phyloP scores from a whole-genome alignment of 345 rosid species.

The Anacardium occidentale region DNA sequence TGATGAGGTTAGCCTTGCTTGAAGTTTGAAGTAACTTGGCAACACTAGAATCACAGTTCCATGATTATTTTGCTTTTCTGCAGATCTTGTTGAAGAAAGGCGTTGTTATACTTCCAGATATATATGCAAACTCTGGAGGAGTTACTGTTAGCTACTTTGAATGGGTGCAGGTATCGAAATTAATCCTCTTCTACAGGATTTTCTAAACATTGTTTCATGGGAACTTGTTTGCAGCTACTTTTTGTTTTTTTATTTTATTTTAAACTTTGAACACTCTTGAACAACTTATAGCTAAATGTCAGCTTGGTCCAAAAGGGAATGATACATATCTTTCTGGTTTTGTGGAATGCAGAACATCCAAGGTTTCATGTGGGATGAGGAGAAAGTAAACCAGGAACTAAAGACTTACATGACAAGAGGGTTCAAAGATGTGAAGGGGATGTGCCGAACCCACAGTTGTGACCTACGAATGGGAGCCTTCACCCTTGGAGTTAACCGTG shows the following conservation, averaged over 20 bases:
- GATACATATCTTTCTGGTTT: not conserved
- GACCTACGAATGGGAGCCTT: slow-evolving; percentile 99
- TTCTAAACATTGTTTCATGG: not conserved
- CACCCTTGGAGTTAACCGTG: slow-evolving; percentile 93
- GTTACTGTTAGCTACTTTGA: slow-evolving; percentile 98
- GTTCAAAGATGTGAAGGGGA: slow-evolving; percentile 75
- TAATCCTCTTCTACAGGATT: not conserved
- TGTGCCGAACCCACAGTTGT: slow-evolving; percentile 80
- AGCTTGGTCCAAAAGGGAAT: not conserved
- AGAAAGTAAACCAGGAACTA: slow-evolving; percentile 80
- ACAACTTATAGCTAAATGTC: not conserved
- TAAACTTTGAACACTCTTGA: not conserved
- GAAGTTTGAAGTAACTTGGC: not conserved
- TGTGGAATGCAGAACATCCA: slow-evolving; percentile 71
- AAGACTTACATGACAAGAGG: slow-evolving; percentile 77
- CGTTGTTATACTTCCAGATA: slow-evolving; percentile 89
- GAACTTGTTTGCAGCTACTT: not conserved
- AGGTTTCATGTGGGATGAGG: slow-evolving; percentile 98
- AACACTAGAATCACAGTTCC: not conserved
- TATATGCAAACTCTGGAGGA: slow-evolving; percentile 94
- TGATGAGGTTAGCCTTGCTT: slow-evolving; percentile 59
- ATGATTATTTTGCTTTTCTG: not conserved
- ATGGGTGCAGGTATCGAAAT: slow-evolving; percentile 83
- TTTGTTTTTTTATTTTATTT: not conserved
- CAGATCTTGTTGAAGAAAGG: slow-evolving; percentile 87